Percentiles rank a stretch among this genome's conserved stretches.
Evolutionary conservation across 305 asterid genomes (phyloP).

Genomic region (Fraxinus xanthoxyloides): DNA sequence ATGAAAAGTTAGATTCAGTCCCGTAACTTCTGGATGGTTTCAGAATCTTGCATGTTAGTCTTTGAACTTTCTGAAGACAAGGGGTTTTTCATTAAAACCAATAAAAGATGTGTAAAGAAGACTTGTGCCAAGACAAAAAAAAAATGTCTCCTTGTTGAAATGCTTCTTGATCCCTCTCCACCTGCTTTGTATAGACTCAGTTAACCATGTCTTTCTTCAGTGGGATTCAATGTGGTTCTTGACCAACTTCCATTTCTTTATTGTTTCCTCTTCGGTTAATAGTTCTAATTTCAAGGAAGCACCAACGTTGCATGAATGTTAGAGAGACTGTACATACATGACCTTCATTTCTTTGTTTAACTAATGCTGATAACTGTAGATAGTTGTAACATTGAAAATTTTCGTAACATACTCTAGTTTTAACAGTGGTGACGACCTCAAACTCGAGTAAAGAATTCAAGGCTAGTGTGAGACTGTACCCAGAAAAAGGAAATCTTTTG

Average conservation of each 20-base stretch:
- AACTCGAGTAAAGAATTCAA: neutral
- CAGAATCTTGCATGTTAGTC: no score
- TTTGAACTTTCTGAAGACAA: neutral
- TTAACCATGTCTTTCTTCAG: neutral
- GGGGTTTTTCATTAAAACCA: neutral
- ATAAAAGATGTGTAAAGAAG: neutral
- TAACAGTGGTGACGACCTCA: neutral
- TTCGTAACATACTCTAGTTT: neutral
- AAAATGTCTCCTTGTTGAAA: neutral
- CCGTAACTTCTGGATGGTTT: no score
- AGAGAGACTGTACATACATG: neutral
- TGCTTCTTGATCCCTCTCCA: neutral
- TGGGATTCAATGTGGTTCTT: neutral
- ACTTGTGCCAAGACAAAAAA: neutral
- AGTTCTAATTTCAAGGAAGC: neutral
- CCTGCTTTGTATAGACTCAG: neutral
- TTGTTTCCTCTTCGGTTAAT: neutral
- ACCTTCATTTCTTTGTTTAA: neutral
- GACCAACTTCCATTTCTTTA: neutral
- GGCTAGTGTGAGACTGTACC: neutral
- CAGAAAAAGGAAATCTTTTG: neutral
- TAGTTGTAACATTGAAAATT: neutral
- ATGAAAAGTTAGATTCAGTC: no score
- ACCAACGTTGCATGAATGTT: neutral
- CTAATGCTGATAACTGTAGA: neutral